Base-by-base conservation (phyloP, 1,284 basidiomycete genomes). In the Rhodotorula sp. region DNA sequence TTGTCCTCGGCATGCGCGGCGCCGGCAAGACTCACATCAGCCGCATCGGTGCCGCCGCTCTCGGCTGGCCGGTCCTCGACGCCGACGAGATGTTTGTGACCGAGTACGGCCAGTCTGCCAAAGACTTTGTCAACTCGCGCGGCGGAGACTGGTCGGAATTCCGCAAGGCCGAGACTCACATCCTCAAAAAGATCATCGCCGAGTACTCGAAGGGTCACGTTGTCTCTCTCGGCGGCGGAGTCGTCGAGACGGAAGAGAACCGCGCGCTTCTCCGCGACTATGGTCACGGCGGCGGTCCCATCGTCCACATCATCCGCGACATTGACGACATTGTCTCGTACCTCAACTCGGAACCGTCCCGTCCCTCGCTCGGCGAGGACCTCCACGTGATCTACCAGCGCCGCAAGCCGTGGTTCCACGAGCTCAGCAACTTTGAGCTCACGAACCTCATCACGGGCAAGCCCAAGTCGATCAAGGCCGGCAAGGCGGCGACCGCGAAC, bases 11-110 rank as follows among this genome's bases (percentile, higher is more conserved):
- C 54, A 98, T 99, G 95, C 90, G 95, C 49, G 95, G 95, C 8
- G 92, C 93, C 0, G 95, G 97, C 67, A 99, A 99, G 85, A 92
- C 92, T 1, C 90, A 90, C 82, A 86, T 98, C 70, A 93, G 95
- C 28, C 84, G 86, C 65, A 84, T 93, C 50, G 93, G 91, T 12
- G 89, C 93, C 2, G 82, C 85, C 19, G 84, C 88, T 0, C 86
- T 98, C 10, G 86, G 85, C 2, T 91, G 93, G 84, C 85, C 87
- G 3, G 91, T 91, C 80, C 82, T 95, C 77, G 97, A 99, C 78
- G 94, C 94, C 45, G 95, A 99, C 79, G 88, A 88, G 76, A 81
- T 86, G 59, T 74, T 75, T 56, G 48, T 69, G 45, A 61, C 65
- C 66, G 75, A 70, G 58, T 67, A 62, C 14, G 75, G 75, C 47